Percentiles rank a stretch among this genome's conserved stretches.
phyloP scores from a whole-genome alignment of 306 rosid species.

The Begonia fuchsioides region DNA sequence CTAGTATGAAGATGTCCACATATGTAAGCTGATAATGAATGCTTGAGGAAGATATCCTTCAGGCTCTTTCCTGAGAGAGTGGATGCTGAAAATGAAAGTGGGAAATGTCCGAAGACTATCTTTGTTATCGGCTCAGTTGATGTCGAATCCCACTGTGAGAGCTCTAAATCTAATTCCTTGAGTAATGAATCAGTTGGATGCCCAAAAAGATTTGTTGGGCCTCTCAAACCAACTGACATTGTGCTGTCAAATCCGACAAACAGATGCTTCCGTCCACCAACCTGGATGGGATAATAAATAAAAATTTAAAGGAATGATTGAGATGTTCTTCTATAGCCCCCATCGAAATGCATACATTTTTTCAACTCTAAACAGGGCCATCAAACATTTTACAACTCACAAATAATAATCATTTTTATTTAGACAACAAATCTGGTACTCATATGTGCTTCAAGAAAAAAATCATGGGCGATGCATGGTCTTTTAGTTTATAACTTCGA shows the following conservation, averaged over 20 bases:
- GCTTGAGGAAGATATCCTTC: constrained; percentile 60
- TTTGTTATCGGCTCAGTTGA: constrained; percentile 48
- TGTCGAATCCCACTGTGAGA: constrained; percentile 70
- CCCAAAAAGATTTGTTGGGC: constrained; percentile 90
- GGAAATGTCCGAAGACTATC: constrained; percentile 88
- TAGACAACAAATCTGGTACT: too few relatives aligned
- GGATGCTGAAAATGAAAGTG: constrained; percentile 68
- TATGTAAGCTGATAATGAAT: constrained; percentile 73
- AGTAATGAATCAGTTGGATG: constrained; percentile 77
- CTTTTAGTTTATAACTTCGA: too few relatives aligned
- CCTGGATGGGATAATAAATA: constrained; percentile 29
- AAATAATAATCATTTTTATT: too few relatives aligned
- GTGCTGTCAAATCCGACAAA: constrained; percentile 87
- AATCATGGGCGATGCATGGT: too few relatives aligned
- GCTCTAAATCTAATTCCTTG: constrained; percentile 53
- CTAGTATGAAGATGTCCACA: constrained; percentile 87
- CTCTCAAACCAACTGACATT: constrained; percentile 61
- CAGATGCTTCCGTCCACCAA: constrained; percentile 46
- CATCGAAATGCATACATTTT: constrained; percentile 7
- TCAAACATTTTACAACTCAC: too few relatives aligned
- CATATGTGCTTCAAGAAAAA: too few relatives aligned
- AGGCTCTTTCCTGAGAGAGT: constrained; percentile 63
- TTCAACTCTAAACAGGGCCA: background rate
- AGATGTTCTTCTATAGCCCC: constrained; percentile 8
- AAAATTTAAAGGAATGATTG: constrained; percentile 12